phyloP scores from a whole-genome alignment of 371 early-diverging fungal genomes.

The Rhizopus sp. region DNA sequence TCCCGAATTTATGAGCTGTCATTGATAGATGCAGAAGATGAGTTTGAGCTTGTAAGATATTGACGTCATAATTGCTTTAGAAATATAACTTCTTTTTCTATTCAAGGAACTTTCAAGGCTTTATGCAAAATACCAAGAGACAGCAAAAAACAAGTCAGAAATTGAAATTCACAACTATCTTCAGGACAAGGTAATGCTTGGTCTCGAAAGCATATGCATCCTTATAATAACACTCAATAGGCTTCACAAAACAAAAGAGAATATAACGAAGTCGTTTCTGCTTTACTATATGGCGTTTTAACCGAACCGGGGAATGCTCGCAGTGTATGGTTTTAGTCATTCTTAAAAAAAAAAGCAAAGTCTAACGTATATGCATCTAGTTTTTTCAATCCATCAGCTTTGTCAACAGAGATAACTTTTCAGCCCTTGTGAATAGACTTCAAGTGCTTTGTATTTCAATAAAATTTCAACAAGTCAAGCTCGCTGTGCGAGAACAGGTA shows the following conservation, averaged over 20 bases:
- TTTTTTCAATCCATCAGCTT: conserved; percentile 61
- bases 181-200: conserved; percentile 55
- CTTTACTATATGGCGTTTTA: conserved; percentile 66
- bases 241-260: conserved; percentile 58
- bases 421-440: conserved; percentile 50
- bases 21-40: conserved; percentile 37
- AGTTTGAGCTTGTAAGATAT: conserved; percentile 33
- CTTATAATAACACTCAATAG: conserved; percentile 13
- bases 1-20: conserved; percentile 37
- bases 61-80: background rate
- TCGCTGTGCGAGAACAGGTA: conserved; percentile 49
- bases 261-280: conserved; percentile 63
- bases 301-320: conserved; percentile 49
- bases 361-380: conserved; percentile 22
- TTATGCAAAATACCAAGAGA: conserved; percentile 43
- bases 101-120: conserved; percentile 55
- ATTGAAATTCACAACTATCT: conserved; percentile 65
- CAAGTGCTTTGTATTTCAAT: conserved; percentile 46
- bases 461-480: conserved; percentile 51
- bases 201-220: background rate
- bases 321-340: conserved; percentile 27
- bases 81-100: background rate
- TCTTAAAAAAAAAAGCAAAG: conserved; percentile 1
- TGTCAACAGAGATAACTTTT: conserved; percentile 69
- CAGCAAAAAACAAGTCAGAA: conserved; percentile 57